These are phyloP conservation scores for Candida loeiensis DNA, from an alignment of 805 yeast species.

Conservation along the genomic window DNA sequence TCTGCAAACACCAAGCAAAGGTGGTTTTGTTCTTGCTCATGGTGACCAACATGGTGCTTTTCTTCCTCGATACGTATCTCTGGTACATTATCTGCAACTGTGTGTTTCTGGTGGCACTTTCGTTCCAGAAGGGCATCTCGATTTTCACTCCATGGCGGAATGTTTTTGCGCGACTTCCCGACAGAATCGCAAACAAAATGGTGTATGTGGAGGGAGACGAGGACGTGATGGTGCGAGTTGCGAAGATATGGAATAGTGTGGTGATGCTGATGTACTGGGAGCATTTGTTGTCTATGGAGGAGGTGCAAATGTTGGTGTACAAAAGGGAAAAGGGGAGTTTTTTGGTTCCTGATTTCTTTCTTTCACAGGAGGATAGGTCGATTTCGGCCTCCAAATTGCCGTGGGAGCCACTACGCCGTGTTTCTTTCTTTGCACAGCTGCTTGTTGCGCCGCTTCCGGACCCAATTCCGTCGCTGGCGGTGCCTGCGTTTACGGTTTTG, in stretches of 20 bases:
- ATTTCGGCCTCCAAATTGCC: conserved; percentile 25
- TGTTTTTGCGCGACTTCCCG: conserved; percentile 33
- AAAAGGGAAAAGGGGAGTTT: conserved; percentile 10
- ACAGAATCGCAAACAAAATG: conserved; percentile 29
- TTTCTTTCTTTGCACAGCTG: conserved; percentile 53
- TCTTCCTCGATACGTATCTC: conserved; percentile 38
- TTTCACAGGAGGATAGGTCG: conserved; percentile 44
- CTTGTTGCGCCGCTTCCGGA: conserved; percentile 47
- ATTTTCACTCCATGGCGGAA: conserved; percentile 39
- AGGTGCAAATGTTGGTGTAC: conserved; percentile 35
- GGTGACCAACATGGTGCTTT: conserved; percentile 29
- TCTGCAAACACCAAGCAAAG: conserved; percentile 29
- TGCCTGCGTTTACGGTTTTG: conserved; percentile 50
- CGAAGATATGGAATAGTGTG: conserved; percentile 19
- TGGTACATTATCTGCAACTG: conserved; percentile 40
- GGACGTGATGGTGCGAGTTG: conserved; percentile 9
- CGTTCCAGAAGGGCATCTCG: conserved; percentile 31
- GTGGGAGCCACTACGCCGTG: conserved; percentile 50
- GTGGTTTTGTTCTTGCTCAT: conserved; percentile 23
- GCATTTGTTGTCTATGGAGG: conserved; percentile 36
- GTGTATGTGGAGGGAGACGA: conserved; percentile 13
- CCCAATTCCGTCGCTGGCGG: conserved; percentile 44
- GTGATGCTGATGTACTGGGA: conserved; percentile 30
- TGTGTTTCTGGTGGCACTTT: conserved; percentile 29
- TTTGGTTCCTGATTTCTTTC: conserved; percentile 45